Evolutionary conservation across 768 basidiomycete genomes (phyloP).

Genomic region (Trametes maxima): DNA sequence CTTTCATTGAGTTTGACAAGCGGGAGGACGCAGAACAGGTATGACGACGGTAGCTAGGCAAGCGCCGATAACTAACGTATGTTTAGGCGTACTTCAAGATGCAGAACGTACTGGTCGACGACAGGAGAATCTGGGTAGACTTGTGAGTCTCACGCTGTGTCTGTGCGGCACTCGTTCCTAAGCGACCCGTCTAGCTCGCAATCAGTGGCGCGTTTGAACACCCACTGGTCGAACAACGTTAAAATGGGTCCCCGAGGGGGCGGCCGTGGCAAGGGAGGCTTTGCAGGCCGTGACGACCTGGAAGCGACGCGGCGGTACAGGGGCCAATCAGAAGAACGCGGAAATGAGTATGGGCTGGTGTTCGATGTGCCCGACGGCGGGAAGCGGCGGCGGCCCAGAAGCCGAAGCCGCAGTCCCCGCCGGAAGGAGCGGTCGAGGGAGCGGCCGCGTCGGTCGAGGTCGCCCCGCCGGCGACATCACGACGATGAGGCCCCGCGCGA

Average conservation of each 20-base stretch:
- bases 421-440: slow-evolving; percentile 32
- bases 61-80: not conserved
- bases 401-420: slow-evolving; percentile 49
- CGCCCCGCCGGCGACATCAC: slow-evolving; percentile 27
- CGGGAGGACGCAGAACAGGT: slow-evolving; percentile 93
- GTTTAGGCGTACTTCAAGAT: slow-evolving; percentile 97
- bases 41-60: slow-evolving; percentile 21
- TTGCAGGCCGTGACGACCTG: slow-evolving; percentile 74
- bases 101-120: slow-evolving; percentile 98
- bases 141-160: slow-evolving; percentile 62
- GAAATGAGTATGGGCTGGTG: slow-evolving; percentile 72
- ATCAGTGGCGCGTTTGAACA: slow-evolving; percentile 89
- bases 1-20: slow-evolving; percentile 98
- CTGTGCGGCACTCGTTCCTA: slow-evolving; percentile 22
- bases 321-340: slow-evolving; percentile 38
- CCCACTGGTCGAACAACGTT: slow-evolving; percentile 78
- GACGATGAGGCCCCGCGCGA: slow-evolving; percentile 24
- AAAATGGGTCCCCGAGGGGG: slow-evolving; percentile 47
- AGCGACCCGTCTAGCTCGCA: slow-evolving; percentile 62
- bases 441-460: slow-evolving; percentile 25
- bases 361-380: slow-evolving; percentile 65
- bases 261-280: slow-evolving; percentile 44
- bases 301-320: slow-evolving; percentile 74
- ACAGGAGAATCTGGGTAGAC: slow-evolving; percentile 98
- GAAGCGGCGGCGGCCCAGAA: slow-evolving; percentile 45